Conservation (phyloP, 805 yeast genomes). For the Lachancea nothofagi region DNA sequence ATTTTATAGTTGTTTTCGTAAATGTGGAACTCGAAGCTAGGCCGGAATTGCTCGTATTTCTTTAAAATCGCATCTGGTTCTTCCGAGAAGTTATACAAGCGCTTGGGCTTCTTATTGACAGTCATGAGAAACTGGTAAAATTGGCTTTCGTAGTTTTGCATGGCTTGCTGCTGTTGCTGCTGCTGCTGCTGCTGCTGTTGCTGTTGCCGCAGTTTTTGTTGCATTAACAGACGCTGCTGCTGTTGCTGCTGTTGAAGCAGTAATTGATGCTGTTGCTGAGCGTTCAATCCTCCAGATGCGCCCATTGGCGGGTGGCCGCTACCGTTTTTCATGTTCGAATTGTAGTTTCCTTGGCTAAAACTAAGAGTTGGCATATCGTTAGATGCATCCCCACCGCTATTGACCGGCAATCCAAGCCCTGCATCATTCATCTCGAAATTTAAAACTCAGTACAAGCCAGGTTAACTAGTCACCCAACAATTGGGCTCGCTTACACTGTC, state of each 20-base stretch:
- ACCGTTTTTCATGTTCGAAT: conserved; percentile 16
- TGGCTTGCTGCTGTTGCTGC: conserved; percentile 37
- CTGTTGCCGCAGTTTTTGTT: conserved; percentile 25
- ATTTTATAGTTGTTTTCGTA: conserved; percentile 88
- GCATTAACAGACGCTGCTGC: conserved; percentile 20
- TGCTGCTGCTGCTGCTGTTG: conserved; percentile 31
- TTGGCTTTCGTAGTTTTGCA: conserved; percentile 38
- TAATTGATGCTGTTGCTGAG: conserved; percentile 13
- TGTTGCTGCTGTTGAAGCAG: conserved; percentile 10
- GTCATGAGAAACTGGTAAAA: conserved; percentile 34
- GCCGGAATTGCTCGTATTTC: conserved; percentile 70
- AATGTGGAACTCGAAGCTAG: conserved; percentile 83
- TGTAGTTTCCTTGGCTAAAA: background rate
- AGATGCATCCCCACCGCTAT: background rate
- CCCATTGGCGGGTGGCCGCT: conserved; percentile 20
- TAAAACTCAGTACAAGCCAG: background rate
- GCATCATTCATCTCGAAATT: background rate
- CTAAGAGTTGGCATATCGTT: background rate
- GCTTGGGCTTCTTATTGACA: conserved; percentile 37
- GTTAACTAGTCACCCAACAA: too few relatives aligned
- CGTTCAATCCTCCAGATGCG: conserved; percentile 3
- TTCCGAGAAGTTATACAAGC: conserved; percentile 56
- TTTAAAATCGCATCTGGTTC: conserved; percentile 66
- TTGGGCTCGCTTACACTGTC: too few relatives aligned
- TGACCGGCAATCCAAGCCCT: background rate